Evolutionary conservation across 768 basidiomycete genomes (phyloP).

Genomic region (Leccinum olivaceopallidum): DNA sequence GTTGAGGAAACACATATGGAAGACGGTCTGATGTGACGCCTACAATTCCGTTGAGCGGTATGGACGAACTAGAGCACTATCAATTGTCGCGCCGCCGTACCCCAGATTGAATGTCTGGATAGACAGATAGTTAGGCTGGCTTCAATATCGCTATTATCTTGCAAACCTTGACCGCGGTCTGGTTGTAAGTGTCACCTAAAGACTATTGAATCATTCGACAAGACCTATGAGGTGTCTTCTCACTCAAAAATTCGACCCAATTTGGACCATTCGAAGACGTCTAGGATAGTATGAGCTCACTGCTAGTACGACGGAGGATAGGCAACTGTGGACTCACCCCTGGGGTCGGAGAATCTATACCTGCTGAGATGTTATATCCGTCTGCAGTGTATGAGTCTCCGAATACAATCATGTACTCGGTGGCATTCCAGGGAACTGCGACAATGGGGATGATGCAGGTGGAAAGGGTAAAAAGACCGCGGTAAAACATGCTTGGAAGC

Average conservation of each 20-base stretch:
- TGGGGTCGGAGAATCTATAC: conserved; percentile 51
- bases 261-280: conserved; percentile 63
- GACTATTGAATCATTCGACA: conserved; percentile 3
- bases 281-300: conserved; percentile 30
- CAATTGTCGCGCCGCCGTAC: conserved; percentile 66
- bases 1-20: neutral
- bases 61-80: conserved; percentile 55
- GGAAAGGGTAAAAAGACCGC: conserved; percentile 2
- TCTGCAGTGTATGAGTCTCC: conserved; percentile 65
- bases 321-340: conserved; percentile 39
- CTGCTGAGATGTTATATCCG: conserved; percentile 60
- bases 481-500: conserved; percentile 15
- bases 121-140: neutral
- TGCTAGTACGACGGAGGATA: neutral
- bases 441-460: conserved; percentile 6
- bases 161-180: conserved; percentile 49
- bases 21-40: conserved; percentile 30
- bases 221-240: conserved; percentile 6
- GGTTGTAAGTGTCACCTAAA: conserved; percentile 54
- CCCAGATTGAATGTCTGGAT: conserved; percentile 64
- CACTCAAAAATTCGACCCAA: conserved; percentile 59
- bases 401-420: conserved; percentile 57
- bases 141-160: neutral
- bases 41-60: conserved; percentile 52
- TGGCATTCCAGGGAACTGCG: conserved; percentile 49